A percentile compares a stretch with the other conserved stretches of the same genome.
phyloP scores from a whole-genome alignment of 2,329 filamentous ascomycete species.

The Cladorrhinum sp. region DNA sequence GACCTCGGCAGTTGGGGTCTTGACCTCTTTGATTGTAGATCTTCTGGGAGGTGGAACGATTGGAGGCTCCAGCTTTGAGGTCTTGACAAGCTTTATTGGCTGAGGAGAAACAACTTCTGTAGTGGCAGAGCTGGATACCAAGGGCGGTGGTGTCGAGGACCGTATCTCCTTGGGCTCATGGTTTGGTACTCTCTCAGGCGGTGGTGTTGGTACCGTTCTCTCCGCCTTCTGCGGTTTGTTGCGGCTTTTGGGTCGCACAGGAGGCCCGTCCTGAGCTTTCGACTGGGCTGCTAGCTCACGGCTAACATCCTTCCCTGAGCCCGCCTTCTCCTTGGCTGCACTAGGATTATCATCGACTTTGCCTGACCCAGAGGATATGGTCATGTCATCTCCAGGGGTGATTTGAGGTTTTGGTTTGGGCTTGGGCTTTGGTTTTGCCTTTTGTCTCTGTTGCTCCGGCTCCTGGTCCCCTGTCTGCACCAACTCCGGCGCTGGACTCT shows the following conservation, averaged over 20 bases:
- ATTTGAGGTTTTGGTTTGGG: constrained; percentile 30
- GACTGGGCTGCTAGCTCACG: background rate
- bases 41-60: constrained; percentile 17
- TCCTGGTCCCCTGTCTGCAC: background rate
- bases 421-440: constrained; percentile 27
- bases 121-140: constrained; percentile 17
- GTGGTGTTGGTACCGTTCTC: background rate
- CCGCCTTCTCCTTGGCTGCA: background rate
- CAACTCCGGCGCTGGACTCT: constrained; percentile 28
- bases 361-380: background rate
- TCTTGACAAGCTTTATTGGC: constrained; percentile 33
- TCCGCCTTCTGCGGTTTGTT: background rate
- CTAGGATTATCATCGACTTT: background rate
- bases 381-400: constrained; percentile 1
- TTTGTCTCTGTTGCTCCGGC: background rate
- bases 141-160: constrained; percentile 20
- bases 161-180: constrained; percentile 20
- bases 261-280: background rate
- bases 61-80: constrained; percentile 35
- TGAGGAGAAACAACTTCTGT: constrained; percentile 33
- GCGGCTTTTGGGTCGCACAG: background rate
- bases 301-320: background rate
- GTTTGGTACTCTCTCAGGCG: constrained; percentile 3
- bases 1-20: background rate
- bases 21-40: background rate